Conservation (phyloP, 768 basidiomycete genomes). For the Suillus weaverae region DNA sequence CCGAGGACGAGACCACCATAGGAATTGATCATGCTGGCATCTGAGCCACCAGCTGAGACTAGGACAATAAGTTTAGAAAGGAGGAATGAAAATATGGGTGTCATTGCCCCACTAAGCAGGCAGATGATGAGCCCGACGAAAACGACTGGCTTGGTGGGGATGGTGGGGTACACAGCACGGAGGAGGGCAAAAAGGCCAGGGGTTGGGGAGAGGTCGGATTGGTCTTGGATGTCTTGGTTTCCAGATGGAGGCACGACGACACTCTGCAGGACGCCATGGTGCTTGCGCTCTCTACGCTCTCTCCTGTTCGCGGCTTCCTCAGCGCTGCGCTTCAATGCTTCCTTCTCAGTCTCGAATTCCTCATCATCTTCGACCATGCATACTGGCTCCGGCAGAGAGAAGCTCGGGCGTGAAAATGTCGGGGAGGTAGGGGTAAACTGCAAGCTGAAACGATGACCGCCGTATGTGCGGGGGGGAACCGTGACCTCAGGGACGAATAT, state of each 20-base stretch:
- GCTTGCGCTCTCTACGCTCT: slow-evolving; percentile 27
- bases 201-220: slow-evolving; percentile 5
- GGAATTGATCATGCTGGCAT: slow-evolving; percentile 59
- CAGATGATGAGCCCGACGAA: slow-evolving; percentile 69
- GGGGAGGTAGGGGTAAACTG: slow-evolving; percentile 65
- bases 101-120: slow-evolving; percentile 76
- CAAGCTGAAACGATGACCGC: slow-evolving; percentile 45
- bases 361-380: slow-evolving; percentile 37
- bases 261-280: slow-evolving; percentile 1
- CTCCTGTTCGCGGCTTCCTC: slow-evolving; percentile 38
- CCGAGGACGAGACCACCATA: slow-evolving; percentile 74
- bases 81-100: slow-evolving; percentile 89
- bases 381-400: slow-evolving; percentile 3
- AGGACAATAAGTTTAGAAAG: slow-evolving; percentile 80
- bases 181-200: slow-evolving; percentile 41
- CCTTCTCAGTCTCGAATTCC: slow-evolving; percentile 48
- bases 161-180: slow-evolving; percentile 59
- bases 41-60: slow-evolving; percentile 68
- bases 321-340: slow-evolving; percentile 40
- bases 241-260: slow-evolving; percentile 11
- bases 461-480: slow-evolving; percentile 31
- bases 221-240: slow-evolving; percentile 1
- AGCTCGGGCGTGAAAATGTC: slow-evolving; percentile 31
- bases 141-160: slow-evolving; percentile 75
- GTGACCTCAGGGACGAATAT: slow-evolving; percentile 36